phyloP scores from a whole-genome alignment of 768 basidiomycete genomes.

The Auricularia sp. region DNA sequence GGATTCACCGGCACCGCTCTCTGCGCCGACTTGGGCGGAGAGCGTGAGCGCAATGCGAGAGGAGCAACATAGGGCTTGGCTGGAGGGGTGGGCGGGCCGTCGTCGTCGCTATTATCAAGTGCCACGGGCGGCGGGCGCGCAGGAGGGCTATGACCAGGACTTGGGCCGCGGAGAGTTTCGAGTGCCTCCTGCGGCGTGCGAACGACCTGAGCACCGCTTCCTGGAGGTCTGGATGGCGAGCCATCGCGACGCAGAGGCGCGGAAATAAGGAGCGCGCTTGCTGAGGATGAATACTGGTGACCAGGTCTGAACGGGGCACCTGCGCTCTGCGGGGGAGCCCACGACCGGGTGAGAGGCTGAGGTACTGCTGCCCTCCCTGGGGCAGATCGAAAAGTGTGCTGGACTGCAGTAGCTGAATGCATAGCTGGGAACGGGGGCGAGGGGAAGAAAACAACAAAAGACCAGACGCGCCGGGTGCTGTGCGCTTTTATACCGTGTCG shows the following conservation, averaged over 20 bases:
- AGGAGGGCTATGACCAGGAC: background rate
- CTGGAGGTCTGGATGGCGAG: background rate
- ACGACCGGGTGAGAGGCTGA: background rate
- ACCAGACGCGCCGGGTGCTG: background rate
- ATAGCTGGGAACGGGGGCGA: background rate
- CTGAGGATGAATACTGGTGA: background rate
- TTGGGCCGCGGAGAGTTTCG: constrained; percentile 5
- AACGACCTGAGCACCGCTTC: constrained; percentile 56
- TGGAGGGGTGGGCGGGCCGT: background rate
- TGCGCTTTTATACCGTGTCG: background rate
- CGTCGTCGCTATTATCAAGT: background rate
- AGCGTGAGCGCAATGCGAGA: background rate
- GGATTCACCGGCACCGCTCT: background rate
- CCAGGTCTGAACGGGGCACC: background rate
- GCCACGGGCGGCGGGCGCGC: background rate
- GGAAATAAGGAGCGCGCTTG: background rate
- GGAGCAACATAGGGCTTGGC: background rate
- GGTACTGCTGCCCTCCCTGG: background rate
- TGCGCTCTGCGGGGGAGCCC: background rate
- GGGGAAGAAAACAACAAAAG: background rate
- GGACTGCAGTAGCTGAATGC: background rate
- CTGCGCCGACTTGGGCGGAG: background rate
- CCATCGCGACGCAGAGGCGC: background rate
- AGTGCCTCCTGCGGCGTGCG: constrained; percentile 75
- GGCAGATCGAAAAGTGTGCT: background rate